Evolutionary conservation across 305 asterid species (phyloP).

Genomic region (Salvia sclarea): DNA sequence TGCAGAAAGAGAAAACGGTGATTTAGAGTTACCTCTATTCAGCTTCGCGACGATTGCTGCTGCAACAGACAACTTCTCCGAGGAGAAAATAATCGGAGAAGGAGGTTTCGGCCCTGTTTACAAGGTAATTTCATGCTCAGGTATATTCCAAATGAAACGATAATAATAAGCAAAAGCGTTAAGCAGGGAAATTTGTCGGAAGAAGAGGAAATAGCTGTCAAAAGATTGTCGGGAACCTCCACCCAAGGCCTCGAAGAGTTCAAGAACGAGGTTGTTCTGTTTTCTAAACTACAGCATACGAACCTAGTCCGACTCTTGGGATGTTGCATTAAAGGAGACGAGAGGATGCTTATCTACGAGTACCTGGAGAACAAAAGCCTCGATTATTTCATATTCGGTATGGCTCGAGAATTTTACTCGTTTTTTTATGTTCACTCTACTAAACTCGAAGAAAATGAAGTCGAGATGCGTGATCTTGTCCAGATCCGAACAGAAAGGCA

Average conservation of each 20-base stretch:
- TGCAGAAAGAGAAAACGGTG: slow-evolving; percentile 2
- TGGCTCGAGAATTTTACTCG: background rate
- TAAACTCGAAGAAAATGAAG: background rate
- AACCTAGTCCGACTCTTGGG: slow-evolving; percentile 25
- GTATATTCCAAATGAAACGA: background rate
- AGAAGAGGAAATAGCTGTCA: slow-evolving; percentile 22
- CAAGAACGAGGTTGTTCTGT: slow-evolving; percentile 22
- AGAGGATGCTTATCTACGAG: slow-evolving; percentile 24
- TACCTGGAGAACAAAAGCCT: slow-evolving; percentile 26
- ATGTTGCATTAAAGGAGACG: slow-evolving; percentile 22
- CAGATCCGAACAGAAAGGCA: background rate
- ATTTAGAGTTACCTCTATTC: slow-evolving; percentile 16
- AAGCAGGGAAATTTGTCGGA: slow-evolving; percentile 15
- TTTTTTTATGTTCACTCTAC: background rate
- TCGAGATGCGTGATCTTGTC: too few relatives aligned
- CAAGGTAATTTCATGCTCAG: background rate
- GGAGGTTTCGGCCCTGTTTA: slow-evolving; percentile 23
- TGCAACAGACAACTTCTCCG: slow-evolving; percentile 24
- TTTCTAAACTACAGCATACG: slow-evolving; percentile 22
- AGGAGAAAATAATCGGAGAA: slow-evolving; percentile 16
- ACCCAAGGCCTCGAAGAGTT: slow-evolving; percentile 22
- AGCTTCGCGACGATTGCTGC: slow-evolving; percentile 11
- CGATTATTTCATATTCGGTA: slow-evolving; percentile 22
- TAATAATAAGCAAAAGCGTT: background rate
- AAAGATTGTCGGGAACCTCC: slow-evolving; percentile 19